Evolutionary conservation across 1,284 basidiomycete genomes (phyloP).

Genomic region (Sanghuangporus weigelae): DNA sequence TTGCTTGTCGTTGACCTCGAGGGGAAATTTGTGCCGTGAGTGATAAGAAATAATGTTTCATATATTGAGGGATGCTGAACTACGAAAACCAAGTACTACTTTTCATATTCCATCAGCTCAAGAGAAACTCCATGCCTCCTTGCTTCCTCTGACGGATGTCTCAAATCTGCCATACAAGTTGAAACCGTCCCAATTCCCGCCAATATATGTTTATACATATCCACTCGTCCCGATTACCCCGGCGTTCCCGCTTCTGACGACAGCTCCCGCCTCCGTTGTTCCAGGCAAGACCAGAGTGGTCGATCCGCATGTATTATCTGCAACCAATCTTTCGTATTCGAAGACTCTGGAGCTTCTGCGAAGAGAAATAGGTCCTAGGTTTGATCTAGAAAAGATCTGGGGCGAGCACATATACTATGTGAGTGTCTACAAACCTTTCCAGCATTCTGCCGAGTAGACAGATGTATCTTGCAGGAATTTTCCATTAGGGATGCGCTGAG

Average conservation of each 20-base stretch:
- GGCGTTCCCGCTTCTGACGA: constrained; percentile 35
- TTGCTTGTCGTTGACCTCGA: constrained; percentile 27
- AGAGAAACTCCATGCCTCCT: constrained; percentile 32
- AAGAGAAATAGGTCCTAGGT: constrained; percentile 37
- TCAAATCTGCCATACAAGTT: constrained; percentile 25
- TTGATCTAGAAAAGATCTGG: constrained; percentile 40
- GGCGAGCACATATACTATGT: constrained; percentile 40
- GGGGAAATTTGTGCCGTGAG: constrained; percentile 18
- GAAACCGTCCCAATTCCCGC: constrained; percentile 27
- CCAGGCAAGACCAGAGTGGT: constrained; percentile 24
- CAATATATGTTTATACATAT: constrained; percentile 33
- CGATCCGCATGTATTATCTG: constrained; percentile 35
- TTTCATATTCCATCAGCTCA: constrained; percentile 38
- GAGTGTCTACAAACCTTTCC: constrained; percentile 8
- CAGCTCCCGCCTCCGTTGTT: constrained; percentile 29
- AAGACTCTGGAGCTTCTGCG: constrained; percentile 36
- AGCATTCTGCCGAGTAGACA: neutral
- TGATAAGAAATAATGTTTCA: neutral
- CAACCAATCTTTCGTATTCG: constrained; percentile 37
- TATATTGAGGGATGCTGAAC: constrained; percentile 24
- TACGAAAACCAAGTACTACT: constrained; percentile 4
- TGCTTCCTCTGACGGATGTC: constrained; percentile 27
- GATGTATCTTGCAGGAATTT: constrained; percentile 33
- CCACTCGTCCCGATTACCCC: constrained; percentile 32
- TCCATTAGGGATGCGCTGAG: constrained; percentile 35